Base-by-base conservation (phyloP, 495 filamentous ascomycete species). In the Aspergillus asperescens region DNA sequence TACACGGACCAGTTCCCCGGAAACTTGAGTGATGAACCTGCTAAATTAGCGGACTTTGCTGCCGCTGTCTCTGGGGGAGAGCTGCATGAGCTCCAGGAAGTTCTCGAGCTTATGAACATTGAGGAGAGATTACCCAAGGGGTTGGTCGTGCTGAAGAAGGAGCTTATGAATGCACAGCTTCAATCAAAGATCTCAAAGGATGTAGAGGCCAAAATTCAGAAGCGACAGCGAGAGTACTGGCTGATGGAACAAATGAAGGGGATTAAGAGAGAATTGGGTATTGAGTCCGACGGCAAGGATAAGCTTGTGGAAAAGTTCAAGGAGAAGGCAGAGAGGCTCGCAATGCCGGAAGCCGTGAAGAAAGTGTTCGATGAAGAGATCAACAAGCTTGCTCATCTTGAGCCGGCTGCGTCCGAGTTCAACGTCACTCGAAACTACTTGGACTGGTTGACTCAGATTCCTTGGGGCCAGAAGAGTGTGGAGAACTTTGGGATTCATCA, bases 221-320 rank as follows among this genome's bases (percentile, higher is more conserved):
- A 97, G 72, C 85, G 93, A 9, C 93, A 99, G 64, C 84, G 93
- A 24, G 94, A 99, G 62, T 99, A 99, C 73, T 99, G 89, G 89
- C 74, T 99, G 16, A 92, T 93, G 89, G 93, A 99, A 67, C 94
- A 99, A 62, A 94, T 97, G 91, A 97, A 96, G 72, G 94, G 90
- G n/a, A 97, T 99, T 62, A 84, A 87, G 54, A 78, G 92, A 48
- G 94, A 99, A 66, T 78, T 99, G 18, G 94, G 94, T 12, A 89
- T 96, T 49, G 94, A 97, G 68, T 93, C 88, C 3, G 93, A 99
- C 61, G 93, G 94, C 27, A 99, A 96, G 67, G 93, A 99, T 53
- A 96, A 96, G 70, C 78, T 99, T 22, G 87, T 97, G 2, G 94
- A 97, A 69, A 93, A 86, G 63, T 99, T 97, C 72, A 92, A 86